A percentile compares a stretch with the other conserved stretches of the same genome.
Conservation (phyloP, 169 alveolate species). For the Theileria luwenshuni region DNA sequence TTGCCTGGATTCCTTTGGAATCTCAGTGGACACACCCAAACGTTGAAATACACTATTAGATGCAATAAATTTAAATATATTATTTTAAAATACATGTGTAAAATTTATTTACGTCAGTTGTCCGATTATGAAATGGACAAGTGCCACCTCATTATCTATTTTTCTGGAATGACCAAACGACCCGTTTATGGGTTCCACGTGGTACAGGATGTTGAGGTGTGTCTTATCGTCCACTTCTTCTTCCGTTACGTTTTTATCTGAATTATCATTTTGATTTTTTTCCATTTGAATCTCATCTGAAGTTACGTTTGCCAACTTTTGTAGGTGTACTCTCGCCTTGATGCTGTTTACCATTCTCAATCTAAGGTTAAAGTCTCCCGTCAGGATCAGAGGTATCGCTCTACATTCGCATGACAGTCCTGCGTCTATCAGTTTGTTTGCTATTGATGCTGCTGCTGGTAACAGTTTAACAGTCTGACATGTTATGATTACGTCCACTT, state of each 20-base stretch:
- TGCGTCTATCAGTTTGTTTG: slow-evolving; percentile 53
- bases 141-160: slow-evolving; percentile 38
- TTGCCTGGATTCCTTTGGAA: not conserved
- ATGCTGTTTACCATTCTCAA: slow-evolving; percentile 29
- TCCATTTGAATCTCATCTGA: not conserved
- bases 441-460: slow-evolving; percentile 50
- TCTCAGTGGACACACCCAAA: not conserved
- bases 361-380: slow-evolving; percentile 58
- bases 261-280: not conserved
- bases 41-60: not conserved
- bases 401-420: slow-evolving; percentile 65
- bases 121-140: slow-evolving; percentile 46
- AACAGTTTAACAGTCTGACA: slow-evolving; percentile 42
- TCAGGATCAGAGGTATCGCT: slow-evolving; percentile 58
- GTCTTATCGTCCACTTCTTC: slow-evolving; percentile 49
- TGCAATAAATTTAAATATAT: not conserved
- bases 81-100: not conserved
- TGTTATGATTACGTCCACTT: slow-evolving; percentile 54
- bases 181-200: slow-evolving; percentile 63
- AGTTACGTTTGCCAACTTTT: slow-evolving; percentile 7
- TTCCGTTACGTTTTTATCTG: not conserved
- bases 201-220: slow-evolving; percentile 30
- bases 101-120: slow-evolving; percentile 16
- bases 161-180: slow-evolving; percentile 45
- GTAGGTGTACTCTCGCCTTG: slow-evolving; percentile 61